phyloP scores from a whole-genome alignment of 441 rosid genomes.

The Daphne laureola region DNA sequence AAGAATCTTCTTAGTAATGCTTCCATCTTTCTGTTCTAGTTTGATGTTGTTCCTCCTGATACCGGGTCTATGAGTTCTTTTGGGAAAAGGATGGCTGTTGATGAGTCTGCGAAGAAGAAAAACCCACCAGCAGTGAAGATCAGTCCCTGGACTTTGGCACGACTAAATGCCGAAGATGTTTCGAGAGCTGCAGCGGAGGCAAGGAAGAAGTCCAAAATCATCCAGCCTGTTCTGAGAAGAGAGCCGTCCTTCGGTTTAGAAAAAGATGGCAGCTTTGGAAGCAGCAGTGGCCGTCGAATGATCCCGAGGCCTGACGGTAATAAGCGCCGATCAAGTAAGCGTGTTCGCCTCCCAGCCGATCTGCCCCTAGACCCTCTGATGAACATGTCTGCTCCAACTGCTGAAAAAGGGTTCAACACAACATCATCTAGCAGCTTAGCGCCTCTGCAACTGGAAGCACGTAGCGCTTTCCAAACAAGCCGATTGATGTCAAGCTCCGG shows the following conservation, averaged over 20 bases:
- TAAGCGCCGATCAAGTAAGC: constrained; percentile 61
- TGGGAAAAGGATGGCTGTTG: constrained; percentile 58
- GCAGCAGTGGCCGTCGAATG: constrained; percentile 64
- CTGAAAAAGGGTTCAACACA: constrained; percentile 40
- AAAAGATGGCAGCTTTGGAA: constrained; percentile 64
- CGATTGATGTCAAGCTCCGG: constrained; percentile 68
- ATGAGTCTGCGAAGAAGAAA: constrained; percentile 72
- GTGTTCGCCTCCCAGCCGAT: constrained; percentile 70
- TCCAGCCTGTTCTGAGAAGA: constrained; percentile 65
- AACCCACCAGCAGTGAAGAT: constrained; percentile 71
- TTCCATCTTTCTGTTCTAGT: constrained; percentile 28
- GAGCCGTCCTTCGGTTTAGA: constrained; percentile 52
- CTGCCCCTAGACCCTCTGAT: constrained; percentile 52
- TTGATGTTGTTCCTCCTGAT: constrained; percentile 98
- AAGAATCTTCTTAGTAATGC: not conserved
- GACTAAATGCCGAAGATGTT: constrained; percentile 90
- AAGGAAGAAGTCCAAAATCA: constrained; percentile 76
- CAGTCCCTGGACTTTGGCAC: constrained; percentile 94
- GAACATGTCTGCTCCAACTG: constrained; percentile 32
- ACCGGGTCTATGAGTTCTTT: constrained; percentile 82
- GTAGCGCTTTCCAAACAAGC: constrained; percentile 94
- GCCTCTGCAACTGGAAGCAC: constrained; percentile 93
- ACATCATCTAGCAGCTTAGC: constrained; percentile 72
- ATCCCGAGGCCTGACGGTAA: constrained; percentile 61
- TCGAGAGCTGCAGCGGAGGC: constrained; percentile 97